Base-by-base conservation (phyloP, 352 stramenopile genomes). In the Phytophthora ohioensis region DNA sequence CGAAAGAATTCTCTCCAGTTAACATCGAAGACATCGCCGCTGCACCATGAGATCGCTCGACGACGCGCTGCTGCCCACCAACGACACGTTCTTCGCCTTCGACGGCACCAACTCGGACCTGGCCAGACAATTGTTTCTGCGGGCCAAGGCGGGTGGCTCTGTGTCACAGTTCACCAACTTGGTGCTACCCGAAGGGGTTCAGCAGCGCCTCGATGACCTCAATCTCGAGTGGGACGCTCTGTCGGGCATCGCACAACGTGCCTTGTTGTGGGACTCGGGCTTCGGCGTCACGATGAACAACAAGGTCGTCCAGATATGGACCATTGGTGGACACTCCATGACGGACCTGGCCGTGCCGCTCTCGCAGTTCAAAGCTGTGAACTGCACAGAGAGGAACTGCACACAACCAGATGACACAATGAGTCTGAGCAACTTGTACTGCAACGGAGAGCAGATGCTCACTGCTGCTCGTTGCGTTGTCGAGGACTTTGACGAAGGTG, bases 21-120 rank as follows among this genome's bases (percentile, higher is more conserved):
- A 27, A 27, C 21, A 27, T 27, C 21, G 21, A 27, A 27, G 21
- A 27, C 21, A 27, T 27, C 21, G 21, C 21, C 21, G 21, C 32
- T 47, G 34, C 17, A 9, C 54, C 55, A 71, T 71, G 27, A 36
- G 1, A 27, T 27, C 21, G 21, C 21, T 8, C n/a, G 27, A 38
- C 11, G 31, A 59, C 32, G 64, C 58, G 1, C 41, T 53, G 39
- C 55, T 75, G 36, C 70, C 70, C 21, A 60, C 60, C 1, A 68
- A 61, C 38, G 70, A 48, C 54, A 62, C 65, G 13, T 75, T 56
- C 53, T 79, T 79, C 45, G 49, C 42, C 27, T 80, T 78, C 36
- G 73, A 80, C 32, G 73, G 73, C 36, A 65, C 70, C 45, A 78
- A 73, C 51, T 81, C 70, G 27, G 66, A 81, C 57, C 43, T 81